These are phyloP conservation scores for Macrotyloma uniflorum DNA, from an alignment of 306 rosid species.

Conservation along the genomic window DNA sequence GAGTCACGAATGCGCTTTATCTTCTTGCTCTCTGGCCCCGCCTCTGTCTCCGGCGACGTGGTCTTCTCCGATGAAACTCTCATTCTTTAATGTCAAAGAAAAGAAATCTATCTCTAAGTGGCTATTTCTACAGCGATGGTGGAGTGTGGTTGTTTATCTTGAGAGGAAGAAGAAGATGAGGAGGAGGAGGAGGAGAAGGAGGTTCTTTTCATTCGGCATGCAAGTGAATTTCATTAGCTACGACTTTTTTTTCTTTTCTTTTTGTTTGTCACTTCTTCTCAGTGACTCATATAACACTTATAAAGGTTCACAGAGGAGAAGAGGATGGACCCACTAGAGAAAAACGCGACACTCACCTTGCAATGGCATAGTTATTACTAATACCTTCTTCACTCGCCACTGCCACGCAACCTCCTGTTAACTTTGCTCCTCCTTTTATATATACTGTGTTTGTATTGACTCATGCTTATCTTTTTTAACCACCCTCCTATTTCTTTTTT, in stretches of 20 bases:
- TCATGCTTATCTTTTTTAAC: neutral
- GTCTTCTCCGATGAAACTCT: slow-evolving; percentile 35
- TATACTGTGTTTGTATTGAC: neutral
- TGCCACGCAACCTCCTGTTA: slow-evolving; percentile 51
- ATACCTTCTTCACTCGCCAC: neutral
- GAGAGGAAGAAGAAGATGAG: neutral
- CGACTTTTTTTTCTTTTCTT: slow-evolving; percentile 4
- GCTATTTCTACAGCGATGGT: neutral
- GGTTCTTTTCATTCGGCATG: neutral
- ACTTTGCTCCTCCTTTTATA: neutral
- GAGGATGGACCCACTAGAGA: slow-evolving; percentile 5
- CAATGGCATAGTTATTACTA: neutral
- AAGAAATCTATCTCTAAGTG: neutral
- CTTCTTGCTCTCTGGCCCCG: slow-evolving; percentile 44
- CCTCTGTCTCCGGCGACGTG: slow-evolving; percentile 23
- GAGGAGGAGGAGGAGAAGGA: neutral
- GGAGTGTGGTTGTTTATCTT: neutral
- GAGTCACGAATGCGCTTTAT: slow-evolving; percentile 61
- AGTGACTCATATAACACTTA: slow-evolving; percentile 54
- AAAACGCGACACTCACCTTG: slow-evolving; percentile 26
- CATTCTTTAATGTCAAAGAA: slow-evolving; percentile 19
- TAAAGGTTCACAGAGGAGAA: slow-evolving; percentile 40
- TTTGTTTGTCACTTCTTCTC: slow-evolving; percentile 37
- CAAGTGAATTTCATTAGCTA: slow-evolving; percentile 10
- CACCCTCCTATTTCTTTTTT: neutral